Conservation (phyloP, 108 stramenopile species). For the Skeletonema tropicum region DNA sequence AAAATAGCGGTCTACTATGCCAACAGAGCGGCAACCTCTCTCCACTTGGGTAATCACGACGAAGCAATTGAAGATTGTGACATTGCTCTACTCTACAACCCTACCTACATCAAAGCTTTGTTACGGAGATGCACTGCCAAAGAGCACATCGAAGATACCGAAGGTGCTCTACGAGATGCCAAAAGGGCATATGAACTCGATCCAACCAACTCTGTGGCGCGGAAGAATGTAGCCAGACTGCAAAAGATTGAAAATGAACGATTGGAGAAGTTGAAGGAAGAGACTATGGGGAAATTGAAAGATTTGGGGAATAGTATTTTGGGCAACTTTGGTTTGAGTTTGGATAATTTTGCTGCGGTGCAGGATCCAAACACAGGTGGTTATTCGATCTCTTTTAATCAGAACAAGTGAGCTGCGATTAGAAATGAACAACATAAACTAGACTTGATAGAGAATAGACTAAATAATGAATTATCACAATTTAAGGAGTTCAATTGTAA, state of each 20-base stretch:
- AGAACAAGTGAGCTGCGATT: conserved; percentile 35
- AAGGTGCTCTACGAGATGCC: conserved; percentile 69
- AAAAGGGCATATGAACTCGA: conserved; percentile 73
- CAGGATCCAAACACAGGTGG: conserved; percentile 93
- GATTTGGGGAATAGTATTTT: conserved; percentile 95
- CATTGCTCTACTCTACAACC: conserved; percentile 72
- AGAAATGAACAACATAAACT: not conserved
- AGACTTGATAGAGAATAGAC: not conserved
- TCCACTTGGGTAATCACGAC: conserved; percentile 68
- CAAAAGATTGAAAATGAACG: conserved; percentile 77
- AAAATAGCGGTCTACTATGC: conserved; percentile 75
- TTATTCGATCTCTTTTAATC: conserved; percentile 79
- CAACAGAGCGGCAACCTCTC: conserved; percentile 82
- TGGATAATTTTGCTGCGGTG: conserved; percentile 95
- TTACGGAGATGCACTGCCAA: conserved; percentile 74
- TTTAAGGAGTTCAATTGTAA: not conserved
- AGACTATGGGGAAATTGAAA: conserved; percentile 95
- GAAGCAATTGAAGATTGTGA: conserved; percentile 79
- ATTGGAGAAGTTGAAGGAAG: conserved; percentile 92
- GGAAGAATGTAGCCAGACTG: conserved; percentile 61
- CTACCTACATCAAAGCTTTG: conserved; percentile 85
- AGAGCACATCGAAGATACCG: conserved; percentile 71
- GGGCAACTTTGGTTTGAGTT: conserved; percentile 94
- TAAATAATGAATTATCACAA: not conserved
- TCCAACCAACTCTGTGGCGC: conserved; percentile 56